Base-by-base conservation (phyloP, 805 yeast species). In the Yamadazyma paraphyllophila region DNA sequence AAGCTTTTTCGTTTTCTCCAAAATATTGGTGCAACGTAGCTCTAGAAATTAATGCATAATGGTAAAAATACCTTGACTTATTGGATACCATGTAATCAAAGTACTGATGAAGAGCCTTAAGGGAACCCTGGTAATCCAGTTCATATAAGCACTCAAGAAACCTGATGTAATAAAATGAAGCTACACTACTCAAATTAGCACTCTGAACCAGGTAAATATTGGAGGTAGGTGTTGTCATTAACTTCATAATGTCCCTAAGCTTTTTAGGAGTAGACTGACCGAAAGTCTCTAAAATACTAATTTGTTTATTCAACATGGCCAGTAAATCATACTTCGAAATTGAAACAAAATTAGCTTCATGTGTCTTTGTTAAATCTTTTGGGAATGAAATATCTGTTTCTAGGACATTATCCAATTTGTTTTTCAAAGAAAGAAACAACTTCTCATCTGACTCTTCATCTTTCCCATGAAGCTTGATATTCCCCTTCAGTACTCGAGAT, bases 81-180 rank as follows among this genome's bases (percentile, higher is more conserved):
- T 76, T 78, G 8, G 89, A 80, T 63, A 85, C 81, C 81, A 84
- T 81, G 56, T 86, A 85, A 61, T 87, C 95, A 60, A 83, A 87
- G 80, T 55, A 87, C 60, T 56, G 82, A 66, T 65, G 83, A 67
- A 61, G 77, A 36, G 58, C 77, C 44, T 65, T 66, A 56, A 65
- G 74, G 0, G 83, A 77, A 1, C 76, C 78, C 52, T 77, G 85
- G 55, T 83, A 85, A 55, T 87, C 86, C 4, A 81, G 77, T 10
- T 63, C 71, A 44, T 74, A 72, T 55, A 83, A 73, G 48, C 74
- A 73, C 52, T 83, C 84, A 20, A 86, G 67, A 53, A 83, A 85
- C 39, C 71, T 73, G 38, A 85, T 70, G 53, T 83, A 83, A 54
- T 81, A 76, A 17, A 76, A 69, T 13, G 73, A 59, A 20, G 72